phyloP scores from a whole-genome alignment of 2,329 filamentous ascomycete species.

The Balansia obtecta region DNA sequence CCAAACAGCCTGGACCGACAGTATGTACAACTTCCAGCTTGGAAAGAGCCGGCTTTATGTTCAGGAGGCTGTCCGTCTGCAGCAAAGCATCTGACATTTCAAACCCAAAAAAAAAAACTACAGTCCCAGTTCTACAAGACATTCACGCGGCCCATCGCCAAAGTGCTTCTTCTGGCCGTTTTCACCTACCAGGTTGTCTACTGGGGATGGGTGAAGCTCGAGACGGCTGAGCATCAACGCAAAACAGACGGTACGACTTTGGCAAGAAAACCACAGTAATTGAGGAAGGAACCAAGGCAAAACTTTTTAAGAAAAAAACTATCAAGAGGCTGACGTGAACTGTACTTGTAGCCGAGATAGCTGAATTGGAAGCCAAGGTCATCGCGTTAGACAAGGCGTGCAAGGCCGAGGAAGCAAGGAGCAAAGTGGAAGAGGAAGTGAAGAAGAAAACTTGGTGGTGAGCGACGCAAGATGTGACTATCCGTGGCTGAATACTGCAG shows the following conservation, averaged over 20 bases:
- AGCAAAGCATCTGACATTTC: background rate
- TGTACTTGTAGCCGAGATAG: slow-evolving; percentile 18
- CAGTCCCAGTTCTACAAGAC: slow-evolving; percentile 61
- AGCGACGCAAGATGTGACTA: background rate
- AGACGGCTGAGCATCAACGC: slow-evolving; percentile 54
- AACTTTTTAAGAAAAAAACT: background rate
- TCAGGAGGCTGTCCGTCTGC: background rate
- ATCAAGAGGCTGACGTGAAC: background rate
- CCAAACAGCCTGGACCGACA: slow-evolving; percentile 15
- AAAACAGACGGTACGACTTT: slow-evolving; percentile 39
- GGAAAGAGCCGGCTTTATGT: no score
- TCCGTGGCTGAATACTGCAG: background rate
- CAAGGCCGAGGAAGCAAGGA: background rate
- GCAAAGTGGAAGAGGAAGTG: background rate
- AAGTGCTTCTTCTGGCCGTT: slow-evolving; percentile 61
- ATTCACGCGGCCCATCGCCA: slow-evolving; percentile 60
- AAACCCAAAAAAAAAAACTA: background rate
- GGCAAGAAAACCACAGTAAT: background rate
- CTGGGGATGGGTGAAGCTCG: slow-evolving; percentile 62
- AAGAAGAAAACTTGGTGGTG: slow-evolving; percentile 11
- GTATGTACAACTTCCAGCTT: slow-evolving; percentile 9
- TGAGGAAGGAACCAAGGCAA: background rate
- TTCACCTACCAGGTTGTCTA: slow-evolving; percentile 71
- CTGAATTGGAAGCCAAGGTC: slow-evolving; percentile 25
- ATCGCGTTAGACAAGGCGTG: slow-evolving; percentile 18